Conservation (phyloP, 2,329 filamentous ascomycete genomes). For the Tolypocladium inflatum region DNA sequence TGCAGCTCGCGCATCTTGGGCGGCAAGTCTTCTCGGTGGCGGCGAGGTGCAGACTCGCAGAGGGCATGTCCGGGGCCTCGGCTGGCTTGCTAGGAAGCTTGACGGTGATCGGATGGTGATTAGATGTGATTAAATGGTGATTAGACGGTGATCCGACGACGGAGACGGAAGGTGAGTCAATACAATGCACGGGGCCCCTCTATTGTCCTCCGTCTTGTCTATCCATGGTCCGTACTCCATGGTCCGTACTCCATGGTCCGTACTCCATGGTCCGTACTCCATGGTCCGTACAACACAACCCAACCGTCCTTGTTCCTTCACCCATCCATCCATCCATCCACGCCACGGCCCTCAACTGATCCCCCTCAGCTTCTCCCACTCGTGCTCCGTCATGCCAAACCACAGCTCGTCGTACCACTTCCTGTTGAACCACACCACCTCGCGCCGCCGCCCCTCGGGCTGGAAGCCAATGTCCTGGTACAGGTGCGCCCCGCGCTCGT, state of each 20-base stretch:
- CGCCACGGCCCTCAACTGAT: background rate
- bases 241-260: too few relatives aligned
- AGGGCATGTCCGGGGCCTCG: background rate
- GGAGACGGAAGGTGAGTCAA: background rate
- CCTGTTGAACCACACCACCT: conserved; percentile 24
- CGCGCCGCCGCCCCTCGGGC: conserved; percentile 28
- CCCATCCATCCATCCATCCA: background rate
- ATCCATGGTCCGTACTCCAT: background rate
- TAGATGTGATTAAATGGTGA: background rate
- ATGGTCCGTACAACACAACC: too few relatives aligned
- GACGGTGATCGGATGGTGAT: background rate
- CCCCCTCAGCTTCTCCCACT: conserved; percentile 19
- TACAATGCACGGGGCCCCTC: background rate
- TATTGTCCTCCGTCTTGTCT: background rate
- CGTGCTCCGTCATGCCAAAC: conserved; percentile 25
- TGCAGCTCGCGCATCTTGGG: background rate
- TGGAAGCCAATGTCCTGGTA: conserved; percentile 35
- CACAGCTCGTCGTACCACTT: conserved; percentile 24
- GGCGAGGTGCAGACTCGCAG: background rate
- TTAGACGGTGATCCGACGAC: background rate
- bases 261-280: too few relatives aligned
- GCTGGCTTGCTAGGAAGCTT: background rate
- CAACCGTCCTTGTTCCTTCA: background rate
- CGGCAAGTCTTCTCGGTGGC: background rate
- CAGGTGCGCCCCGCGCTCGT: conserved; percentile 28